Base-by-base conservation (phyloP, 306 rosid genomes). In the Ormosia semicastrata region DNA sequence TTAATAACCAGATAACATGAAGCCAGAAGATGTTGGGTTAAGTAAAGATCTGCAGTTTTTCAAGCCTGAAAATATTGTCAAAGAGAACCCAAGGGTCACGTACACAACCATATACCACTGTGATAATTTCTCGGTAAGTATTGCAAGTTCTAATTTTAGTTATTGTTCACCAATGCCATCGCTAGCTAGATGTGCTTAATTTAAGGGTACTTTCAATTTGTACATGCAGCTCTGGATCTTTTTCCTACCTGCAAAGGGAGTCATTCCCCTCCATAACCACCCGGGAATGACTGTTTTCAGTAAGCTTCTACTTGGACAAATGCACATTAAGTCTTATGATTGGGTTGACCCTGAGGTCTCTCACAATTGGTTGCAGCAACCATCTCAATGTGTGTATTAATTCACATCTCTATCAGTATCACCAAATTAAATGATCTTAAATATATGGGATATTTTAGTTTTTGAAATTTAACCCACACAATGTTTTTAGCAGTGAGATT, bases 211-310 rank as follows among this genome's bases (percentile, higher is more conserved):
- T n/a, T 49, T 24, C 47, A 0, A 6, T 36, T 73, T 40, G 0
- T 11, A 17, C 18, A 8, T 68, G 62, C 85, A 91, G 92, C 79
- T 91, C 65, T 87, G 91, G 83, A 59, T 87, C 74, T 78, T 91
- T 62, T 89, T 89, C 66, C 59, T 92, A 11, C 97, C 97, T 0
- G 85, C 87, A 40, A 85, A 49, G 0, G 94, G 92, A 1, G 97
- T 90, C 30, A 92, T 92, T 77, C 97, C 97, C 41, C 91, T 92
- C 14, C 97, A 90, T 40, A 90, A 92, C 82, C 97, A 92, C 76
- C 97, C 97, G 4, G 97, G 74, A 86, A 92, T 92, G 97, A 92
- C 97, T 17, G 97, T 92, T 49, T 90, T 90, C 81, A 90, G 91
- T 29, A 92, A 89, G 82, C 94, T 92, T 79, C 77, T 92, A 0